Percentiles rank a stretch among this genome's conserved stretches.
Evolutionary conservation across 2,329 filamentous ascomycete species (phyloP).

Genomic region (Graphiopsis chlorocephala): DNA sequence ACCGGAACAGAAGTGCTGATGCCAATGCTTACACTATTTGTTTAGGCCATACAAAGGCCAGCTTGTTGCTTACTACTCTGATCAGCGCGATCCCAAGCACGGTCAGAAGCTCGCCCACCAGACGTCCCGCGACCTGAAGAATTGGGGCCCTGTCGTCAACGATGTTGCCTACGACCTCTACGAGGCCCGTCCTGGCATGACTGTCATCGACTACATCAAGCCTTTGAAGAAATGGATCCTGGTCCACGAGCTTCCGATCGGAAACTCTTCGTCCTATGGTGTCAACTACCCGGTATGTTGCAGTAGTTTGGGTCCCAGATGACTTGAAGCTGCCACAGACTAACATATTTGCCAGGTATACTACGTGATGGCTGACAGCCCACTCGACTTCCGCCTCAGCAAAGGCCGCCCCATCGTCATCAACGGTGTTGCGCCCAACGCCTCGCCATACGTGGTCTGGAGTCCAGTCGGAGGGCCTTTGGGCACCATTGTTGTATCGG

Average conservation of each 20-base stretch:
- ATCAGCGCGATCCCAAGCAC: conserved; percentile 63
- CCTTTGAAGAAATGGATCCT: conserved; percentile 17
- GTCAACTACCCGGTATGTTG: conserved; percentile 3
- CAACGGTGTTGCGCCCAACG: conserved; percentile 44
- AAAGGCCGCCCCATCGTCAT: conserved; percentile 40
- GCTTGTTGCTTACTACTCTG: conserved; percentile 68
- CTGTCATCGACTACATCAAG: conserved; percentile 46
- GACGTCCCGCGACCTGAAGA: conserved; percentile 55
- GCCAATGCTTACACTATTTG: neutral
- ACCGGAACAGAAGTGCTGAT: neutral
- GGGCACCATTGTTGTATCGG: conserved; percentile 50
- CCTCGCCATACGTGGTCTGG: conserved; percentile 54
- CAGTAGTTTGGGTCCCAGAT: neutral
- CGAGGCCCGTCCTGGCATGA: conserved; percentile 66
- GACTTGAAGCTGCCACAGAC: neutral
- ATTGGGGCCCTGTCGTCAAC: conserved; percentile 59
- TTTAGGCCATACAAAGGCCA: conserved; percentile 51
- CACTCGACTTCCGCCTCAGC: conserved; percentile 46
- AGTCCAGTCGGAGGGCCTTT: conserved; percentile 45
- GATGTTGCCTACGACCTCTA: conserved; percentile 65
- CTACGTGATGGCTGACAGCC: conserved; percentile 50
- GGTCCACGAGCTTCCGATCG: conserved; percentile 15
- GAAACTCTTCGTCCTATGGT: conserved; percentile 11
- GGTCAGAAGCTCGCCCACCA: conserved; percentile 70
- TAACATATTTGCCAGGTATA: conserved; percentile 42